These are phyloP conservation scores for Dothistroma septosporum DNA, from an alignment of 2,329 filamentous ascomycete genomes.

Conservation along the genomic window DNA sequence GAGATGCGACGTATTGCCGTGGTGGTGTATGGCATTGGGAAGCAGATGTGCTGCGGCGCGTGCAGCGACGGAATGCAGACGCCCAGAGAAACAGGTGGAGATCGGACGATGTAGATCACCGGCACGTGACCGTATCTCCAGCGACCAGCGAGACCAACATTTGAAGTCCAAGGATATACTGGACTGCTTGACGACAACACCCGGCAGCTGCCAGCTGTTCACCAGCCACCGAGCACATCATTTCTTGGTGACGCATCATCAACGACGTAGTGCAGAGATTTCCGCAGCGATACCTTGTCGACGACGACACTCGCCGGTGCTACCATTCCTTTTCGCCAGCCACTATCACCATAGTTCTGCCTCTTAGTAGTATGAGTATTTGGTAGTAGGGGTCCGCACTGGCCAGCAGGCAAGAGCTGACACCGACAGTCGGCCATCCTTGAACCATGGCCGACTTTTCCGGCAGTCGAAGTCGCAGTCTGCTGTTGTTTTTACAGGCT, in stretches of 20 bases:
- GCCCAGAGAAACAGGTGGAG: neutral
- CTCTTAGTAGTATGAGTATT: no score
- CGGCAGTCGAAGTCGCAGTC: no score
- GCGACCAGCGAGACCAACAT: neutral
- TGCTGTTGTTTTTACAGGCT: no score
- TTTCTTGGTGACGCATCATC: neutral
- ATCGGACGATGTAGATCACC: neutral
- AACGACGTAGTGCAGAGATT: conserved; percentile 1
- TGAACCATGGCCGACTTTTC: no score
- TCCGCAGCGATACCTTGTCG: neutral
- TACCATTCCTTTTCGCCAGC: neutral
- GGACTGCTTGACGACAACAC: neutral
- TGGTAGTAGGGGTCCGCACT: no score
- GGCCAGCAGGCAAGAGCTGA: no score
- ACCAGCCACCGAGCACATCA: neutral
- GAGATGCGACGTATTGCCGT: neutral
- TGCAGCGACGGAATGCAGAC: neutral
- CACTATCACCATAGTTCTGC: no score
- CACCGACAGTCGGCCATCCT: no score
- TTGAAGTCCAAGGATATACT: neutral
- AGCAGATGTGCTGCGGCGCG: neutral
- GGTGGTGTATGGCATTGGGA: neutral
- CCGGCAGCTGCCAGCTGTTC: neutral
- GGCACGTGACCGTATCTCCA: neutral
- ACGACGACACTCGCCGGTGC: neutral